Percentiles rank a stretch among this genome's conserved stretches.
These are phyloP conservation scores for Gracilaria gracilis DNA, from an alignment of 23 red algal species.

Conservation along the genomic window DNA sequence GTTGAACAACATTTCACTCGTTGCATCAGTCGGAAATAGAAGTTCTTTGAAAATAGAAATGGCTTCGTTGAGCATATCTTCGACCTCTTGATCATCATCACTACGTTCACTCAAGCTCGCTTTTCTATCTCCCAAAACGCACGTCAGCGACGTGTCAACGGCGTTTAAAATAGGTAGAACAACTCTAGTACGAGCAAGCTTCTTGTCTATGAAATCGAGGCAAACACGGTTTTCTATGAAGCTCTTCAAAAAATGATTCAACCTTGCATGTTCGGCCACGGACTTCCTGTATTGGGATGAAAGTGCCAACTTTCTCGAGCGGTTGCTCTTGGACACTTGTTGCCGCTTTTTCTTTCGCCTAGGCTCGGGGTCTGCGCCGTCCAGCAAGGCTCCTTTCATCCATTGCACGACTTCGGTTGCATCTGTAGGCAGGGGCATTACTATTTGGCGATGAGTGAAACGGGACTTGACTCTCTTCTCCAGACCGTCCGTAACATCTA, in stretches of 20 bases:
- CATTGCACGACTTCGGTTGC: neutral
- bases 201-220: neutral
- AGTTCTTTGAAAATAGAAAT: neutral
- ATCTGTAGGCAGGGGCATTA: constrained; percentile 29
- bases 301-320: neutral
- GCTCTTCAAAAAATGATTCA: neutral
- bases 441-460: constrained; percentile 53
- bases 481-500: constrained; percentile 59
- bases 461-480: constrained; percentile 72
- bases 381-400: constrained; percentile 4
- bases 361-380: neutral
- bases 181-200: constrained; percentile 34
- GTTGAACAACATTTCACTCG: constrained; percentile 6
- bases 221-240: constrained; percentile 1
- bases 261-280: too few relatives aligned
- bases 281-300: neutral
- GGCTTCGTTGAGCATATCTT: constrained; percentile 1
- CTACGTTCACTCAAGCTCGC: neutral
- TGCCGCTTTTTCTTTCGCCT: neutral
- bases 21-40: constrained; percentile 13
- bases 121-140: neutral
- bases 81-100: neutral
- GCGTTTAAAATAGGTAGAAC: constrained; percentile 25
- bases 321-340: neutral
- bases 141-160: constrained; percentile 28